Conservation (phyloP, 768 basidiomycete species). For the Suillus plorans region DNA sequence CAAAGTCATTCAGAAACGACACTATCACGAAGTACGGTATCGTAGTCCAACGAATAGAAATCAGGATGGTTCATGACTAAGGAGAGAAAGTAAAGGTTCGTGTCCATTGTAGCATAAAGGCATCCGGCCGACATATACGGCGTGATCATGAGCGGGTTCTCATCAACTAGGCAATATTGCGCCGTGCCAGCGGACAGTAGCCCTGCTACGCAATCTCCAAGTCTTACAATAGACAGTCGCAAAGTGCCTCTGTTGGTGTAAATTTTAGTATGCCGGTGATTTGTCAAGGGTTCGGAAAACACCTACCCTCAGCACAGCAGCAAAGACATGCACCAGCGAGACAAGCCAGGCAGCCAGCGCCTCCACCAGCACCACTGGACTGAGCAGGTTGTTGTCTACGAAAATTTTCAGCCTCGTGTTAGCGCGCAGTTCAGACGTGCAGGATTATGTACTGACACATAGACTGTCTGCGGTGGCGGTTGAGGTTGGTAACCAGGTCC, state of each 20-base stretch:
- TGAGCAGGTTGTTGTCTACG: conserved; percentile 42
- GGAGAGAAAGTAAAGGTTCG: conserved; percentile 5
- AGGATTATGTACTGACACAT: conserved; percentile 55
- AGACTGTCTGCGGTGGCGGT: conserved; percentile 79
- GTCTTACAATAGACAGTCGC: conserved; percentile 63
- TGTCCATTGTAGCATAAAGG: conserved; percentile 9
- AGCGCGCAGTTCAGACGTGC: not conserved
- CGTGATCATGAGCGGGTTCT: conserved; percentile 11
- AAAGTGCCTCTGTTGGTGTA: conserved; percentile 52
- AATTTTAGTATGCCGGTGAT: not conserved
- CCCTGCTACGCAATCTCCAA: conserved; percentile 7
- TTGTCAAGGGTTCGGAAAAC: conserved; percentile 4
- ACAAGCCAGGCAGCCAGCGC: conserved; percentile 44
- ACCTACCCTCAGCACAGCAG: conserved; percentile 52
- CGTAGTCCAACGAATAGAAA: not conserved
- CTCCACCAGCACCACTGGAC: conserved; percentile 33
- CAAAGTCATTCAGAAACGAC: conserved; percentile 3
- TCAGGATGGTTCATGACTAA: not conserved
- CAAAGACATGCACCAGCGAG: conserved; percentile 47
- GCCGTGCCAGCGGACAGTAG: conserved; percentile 15
- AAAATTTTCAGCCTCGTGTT: conserved; percentile 3
- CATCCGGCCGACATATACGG: conserved; percentile 19
- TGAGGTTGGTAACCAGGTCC: conserved; percentile 52
- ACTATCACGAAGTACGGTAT: not conserved
- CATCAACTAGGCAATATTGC: conserved; percentile 11